Conservation (phyloP, 1,284 basidiomycete genomes). For the Bjerkandera adusta region DNA sequence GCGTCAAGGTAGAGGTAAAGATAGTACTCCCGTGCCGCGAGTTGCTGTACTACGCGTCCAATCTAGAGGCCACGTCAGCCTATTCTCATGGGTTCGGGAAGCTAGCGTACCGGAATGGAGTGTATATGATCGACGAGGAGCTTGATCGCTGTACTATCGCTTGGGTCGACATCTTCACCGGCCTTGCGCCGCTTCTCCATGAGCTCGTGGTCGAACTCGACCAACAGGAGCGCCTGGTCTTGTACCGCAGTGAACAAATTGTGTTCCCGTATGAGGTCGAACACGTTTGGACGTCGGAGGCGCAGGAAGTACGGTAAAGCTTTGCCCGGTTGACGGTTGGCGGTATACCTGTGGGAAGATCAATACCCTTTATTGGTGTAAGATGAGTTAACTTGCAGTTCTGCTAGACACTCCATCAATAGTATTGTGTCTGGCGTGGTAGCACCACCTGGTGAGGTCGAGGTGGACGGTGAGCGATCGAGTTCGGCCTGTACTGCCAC, state of each 20-base stretch:
- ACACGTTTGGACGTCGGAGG: slow-evolving; percentile 85
- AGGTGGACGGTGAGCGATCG: slow-evolving; percentile 49
- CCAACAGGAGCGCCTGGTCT: slow-evolving; percentile 88
- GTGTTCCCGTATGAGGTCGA: slow-evolving; percentile 92
- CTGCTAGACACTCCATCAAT: slow-evolving; percentile 91
- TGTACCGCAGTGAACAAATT: slow-evolving; percentile 95
- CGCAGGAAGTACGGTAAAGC: slow-evolving; percentile 90
- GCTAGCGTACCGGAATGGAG: slow-evolving; percentile 83
- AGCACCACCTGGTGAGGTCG: slow-evolving; percentile 40
- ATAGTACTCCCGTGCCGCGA: slow-evolving; percentile 76
- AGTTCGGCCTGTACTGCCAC: slow-evolving; percentile 85
- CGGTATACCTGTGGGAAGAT: slow-evolving; percentile 57
- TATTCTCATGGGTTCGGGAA: no score
- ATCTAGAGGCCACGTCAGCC: slow-evolving; percentile 51
- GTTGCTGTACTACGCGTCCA: slow-evolving; percentile 84
- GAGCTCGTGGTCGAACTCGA: slow-evolving; percentile 93
- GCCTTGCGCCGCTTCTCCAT: slow-evolving; percentile 56
- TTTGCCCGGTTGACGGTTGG: slow-evolving; percentile 90
- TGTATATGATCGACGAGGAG: slow-evolving; percentile 94
- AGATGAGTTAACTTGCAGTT: slow-evolving; percentile 57
- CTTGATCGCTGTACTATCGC: slow-evolving; percentile 71
- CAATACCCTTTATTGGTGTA: not conserved
- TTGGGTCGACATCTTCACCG: slow-evolving; percentile 36
- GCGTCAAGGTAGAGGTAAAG: slow-evolving; percentile 94
- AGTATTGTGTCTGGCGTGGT: slow-evolving; percentile 44